These are phyloP conservation scores for Aspergillus fijiensis DNA, from an alignment of 2,329 filamentous ascomycete species.

Conservation along the genomic window DNA sequence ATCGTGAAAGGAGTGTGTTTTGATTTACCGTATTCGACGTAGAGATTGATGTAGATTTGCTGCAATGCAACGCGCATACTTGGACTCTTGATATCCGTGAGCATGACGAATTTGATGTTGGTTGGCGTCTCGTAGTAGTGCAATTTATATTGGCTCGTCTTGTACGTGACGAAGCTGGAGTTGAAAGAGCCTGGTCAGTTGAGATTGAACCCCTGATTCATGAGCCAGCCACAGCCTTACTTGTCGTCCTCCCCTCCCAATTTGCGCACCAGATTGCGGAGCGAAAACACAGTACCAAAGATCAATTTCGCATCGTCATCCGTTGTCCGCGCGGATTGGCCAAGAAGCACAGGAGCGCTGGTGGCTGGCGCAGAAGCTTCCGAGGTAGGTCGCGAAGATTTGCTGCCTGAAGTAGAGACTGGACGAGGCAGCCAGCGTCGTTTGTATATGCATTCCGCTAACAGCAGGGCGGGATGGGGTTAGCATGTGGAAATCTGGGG, in stretches of 20 bases:
- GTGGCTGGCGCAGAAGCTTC: conserved; percentile 49
- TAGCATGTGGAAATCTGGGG: background rate
- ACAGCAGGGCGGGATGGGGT: background rate
- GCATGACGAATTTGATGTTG: conserved; percentile 92
- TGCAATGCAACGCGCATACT: conserved; percentile 94
- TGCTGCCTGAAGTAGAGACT: conserved; percentile 46
- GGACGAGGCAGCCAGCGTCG: conserved; percentile 72
- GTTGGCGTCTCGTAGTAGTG: conserved; percentile 99
- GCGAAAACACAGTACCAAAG: conserved; percentile 93
- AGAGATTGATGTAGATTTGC: conserved; percentile 97
- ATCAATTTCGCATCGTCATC: conserved; percentile 93
- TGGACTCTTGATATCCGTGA: conserved; percentile 83
- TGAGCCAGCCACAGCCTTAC: conserved; percentile 34
- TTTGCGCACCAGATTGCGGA: conserved; percentile 96
- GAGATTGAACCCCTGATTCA: background rate
- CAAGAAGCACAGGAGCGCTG: conserved; percentile 36
- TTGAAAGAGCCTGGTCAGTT: background rate
- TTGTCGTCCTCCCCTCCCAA: conserved; percentile 87
- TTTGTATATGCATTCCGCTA: conserved; percentile 96
- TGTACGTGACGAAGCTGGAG: conserved; percentile 81
- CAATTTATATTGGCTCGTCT: conserved; percentile 92
- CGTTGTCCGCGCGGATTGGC: conserved; percentile 51
- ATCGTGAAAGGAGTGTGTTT: background rate
- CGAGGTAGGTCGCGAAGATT: conserved; percentile 52
- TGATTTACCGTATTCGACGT: conserved; percentile 81